phyloP scores from a whole-genome alignment of 139 green algal genomes.

The Chlorella sorokiniana region DNA sequence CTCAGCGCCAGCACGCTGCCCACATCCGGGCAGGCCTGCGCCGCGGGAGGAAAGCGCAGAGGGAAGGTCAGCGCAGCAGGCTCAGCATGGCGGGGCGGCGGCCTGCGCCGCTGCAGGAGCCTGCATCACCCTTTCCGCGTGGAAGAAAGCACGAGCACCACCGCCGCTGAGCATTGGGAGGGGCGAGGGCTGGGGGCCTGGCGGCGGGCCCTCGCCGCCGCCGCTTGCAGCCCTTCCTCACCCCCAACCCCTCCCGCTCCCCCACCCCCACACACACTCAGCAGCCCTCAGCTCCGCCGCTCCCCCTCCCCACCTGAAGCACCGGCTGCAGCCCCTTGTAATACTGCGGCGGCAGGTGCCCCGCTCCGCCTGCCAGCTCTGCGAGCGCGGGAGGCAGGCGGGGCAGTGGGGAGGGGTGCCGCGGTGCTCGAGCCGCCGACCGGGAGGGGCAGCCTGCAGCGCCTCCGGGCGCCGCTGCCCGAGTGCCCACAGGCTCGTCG shows the following conservation, averaged over 20 bases:
- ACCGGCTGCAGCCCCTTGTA: conserved; percentile 24
- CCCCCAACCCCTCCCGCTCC: no score
- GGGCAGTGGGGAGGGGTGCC: not conserved
- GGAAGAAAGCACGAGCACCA: no score
- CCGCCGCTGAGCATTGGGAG: no score
- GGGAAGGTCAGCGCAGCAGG: not conserved
- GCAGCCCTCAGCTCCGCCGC: no score
- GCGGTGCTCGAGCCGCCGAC: not conserved
- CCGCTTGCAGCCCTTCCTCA: no score
- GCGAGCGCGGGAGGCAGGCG: not conserved
- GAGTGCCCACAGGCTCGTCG: no score
- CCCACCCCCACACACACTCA: no score
- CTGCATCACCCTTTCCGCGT: no score
- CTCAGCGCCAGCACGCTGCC: conserved; percentile 19
- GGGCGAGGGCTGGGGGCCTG: no score
- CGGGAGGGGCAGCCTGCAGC: not conserved
- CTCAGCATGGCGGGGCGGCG: not conserved
- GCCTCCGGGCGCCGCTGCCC: no score
- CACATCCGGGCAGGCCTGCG: conserved; percentile 21
- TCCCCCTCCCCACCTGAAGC: conserved; percentile 18
- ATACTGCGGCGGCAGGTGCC: conserved; percentile 23
- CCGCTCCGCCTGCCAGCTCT: conserved; percentile 15
- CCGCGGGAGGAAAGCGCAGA: not conserved
- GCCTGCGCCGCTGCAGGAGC: no score
- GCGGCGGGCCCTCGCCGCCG: no score